Evolutionary conservation across 768 basidiomycete species (phyloP).

Genomic region (Daedalea quercina): DNA sequence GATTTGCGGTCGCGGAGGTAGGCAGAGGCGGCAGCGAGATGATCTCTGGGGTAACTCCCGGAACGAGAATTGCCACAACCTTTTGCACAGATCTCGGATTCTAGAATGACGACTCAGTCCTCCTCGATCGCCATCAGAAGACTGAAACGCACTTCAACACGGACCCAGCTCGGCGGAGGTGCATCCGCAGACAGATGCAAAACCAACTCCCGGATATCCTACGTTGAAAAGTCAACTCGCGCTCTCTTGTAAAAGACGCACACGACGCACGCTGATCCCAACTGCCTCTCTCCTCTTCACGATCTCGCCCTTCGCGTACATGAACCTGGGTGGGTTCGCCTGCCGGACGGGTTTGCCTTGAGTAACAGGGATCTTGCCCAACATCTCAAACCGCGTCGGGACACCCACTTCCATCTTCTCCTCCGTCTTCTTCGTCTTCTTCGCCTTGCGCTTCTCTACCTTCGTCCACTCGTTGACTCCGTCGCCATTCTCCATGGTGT

Average conservation of each 20-base stretch:
- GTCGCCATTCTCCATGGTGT: constrained; percentile 15
- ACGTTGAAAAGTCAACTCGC: not conserved
- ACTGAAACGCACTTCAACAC: constrained; percentile 56
- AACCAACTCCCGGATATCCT: constrained; percentile 88
- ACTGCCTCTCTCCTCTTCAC: constrained; percentile 65
- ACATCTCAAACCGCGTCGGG: constrained; percentile 4
- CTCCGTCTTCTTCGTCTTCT: constrained; percentile 57
- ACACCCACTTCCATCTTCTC: constrained; percentile 55
- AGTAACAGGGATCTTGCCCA: not conserved
- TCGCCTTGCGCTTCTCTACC: constrained; percentile 65
- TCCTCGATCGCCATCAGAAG: not conserved
- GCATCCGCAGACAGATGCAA: constrained; percentile 78
- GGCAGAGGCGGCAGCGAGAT: constrained; percentile 68
- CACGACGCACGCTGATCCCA: constrained; percentile 64
- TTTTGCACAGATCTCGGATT: constrained; percentile 69
- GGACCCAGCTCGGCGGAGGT: constrained; percentile 82
- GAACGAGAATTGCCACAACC: constrained; percentile 74
- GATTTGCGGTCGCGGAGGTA: constrained; percentile 55
- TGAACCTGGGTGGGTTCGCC: constrained; percentile 63
- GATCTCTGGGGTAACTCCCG: constrained; percentile 76
- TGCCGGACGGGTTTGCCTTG: constrained; percentile 15
- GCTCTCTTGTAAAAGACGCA: not conserved
- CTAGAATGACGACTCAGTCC: constrained; percentile 31
- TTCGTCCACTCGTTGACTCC: constrained; percentile 63
- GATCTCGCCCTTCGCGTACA: constrained; percentile 78